Percentiles rank a stretch among this genome's conserved stretches.
phyloP scores from a whole-genome alignment of 2,329 filamentous ascomycete genomes.

The Sordariomycetes sp. region DNA sequence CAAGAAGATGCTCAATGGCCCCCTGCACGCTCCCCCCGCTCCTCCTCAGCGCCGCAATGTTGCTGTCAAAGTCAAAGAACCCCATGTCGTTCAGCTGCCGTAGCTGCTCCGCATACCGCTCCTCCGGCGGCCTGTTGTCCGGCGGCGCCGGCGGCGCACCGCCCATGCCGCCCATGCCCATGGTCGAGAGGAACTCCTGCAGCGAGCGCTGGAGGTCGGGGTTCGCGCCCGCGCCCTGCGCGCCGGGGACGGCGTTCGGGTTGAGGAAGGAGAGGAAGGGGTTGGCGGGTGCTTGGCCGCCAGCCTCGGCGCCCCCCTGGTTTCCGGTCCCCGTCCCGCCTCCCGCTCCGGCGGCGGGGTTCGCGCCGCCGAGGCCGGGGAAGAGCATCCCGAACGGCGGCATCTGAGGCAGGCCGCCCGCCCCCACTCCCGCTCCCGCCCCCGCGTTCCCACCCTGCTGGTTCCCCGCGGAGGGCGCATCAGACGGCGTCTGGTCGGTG shows the following conservation, averaged over 20 bases:
- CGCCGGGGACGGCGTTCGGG: background rate
- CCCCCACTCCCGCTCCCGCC: background rate
- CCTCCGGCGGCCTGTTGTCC: constrained; percentile 85
- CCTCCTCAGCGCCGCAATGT: constrained; percentile 74
- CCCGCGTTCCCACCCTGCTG: constrained; percentile 10
- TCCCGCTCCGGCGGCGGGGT: constrained; percentile 11
- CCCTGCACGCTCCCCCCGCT: constrained; percentile 92
- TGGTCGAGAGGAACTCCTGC: background rate
- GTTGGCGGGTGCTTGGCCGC: background rate
- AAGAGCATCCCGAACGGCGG: background rate
- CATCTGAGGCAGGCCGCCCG: background rate
- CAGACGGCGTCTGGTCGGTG: constrained; percentile 70
- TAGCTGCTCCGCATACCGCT: constrained; percentile 81
- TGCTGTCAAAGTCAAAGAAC: constrained; percentile 92
- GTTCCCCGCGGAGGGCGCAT: constrained; percentile 16
- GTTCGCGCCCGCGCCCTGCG: background rate
- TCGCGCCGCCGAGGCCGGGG: background rate
- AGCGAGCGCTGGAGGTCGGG: constrained; percentile 3
- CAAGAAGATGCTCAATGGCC: constrained; percentile 63
- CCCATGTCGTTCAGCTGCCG: constrained; percentile 97
- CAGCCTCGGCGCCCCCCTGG: background rate
- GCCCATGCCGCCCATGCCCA: constrained; percentile 4
- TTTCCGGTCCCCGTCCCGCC: background rate
- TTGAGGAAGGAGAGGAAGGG: constrained; percentile 3
- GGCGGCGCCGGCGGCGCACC: constrained; percentile 28